Conservation (phyloP, 176 grass and related monocot genomes). For the Calamus simplicifolius region DNA sequence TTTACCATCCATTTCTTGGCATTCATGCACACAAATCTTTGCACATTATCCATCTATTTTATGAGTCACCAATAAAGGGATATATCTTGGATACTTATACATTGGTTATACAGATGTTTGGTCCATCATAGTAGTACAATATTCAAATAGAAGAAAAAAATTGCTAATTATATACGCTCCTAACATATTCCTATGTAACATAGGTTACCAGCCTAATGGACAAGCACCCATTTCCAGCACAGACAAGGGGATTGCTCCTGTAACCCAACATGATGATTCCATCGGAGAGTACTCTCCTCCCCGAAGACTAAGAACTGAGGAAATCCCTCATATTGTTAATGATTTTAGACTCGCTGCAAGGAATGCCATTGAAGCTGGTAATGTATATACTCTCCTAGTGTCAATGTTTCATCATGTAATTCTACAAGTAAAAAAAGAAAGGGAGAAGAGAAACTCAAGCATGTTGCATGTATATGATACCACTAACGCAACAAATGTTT, state of each 20-base stretch:
- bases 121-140: too few relatives aligned
- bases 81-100: too few relatives aligned
- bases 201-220: constrained; percentile 42
- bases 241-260: constrained; percentile 21
- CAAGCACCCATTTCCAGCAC: constrained; percentile 46
- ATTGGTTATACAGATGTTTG: too few relatives aligned
- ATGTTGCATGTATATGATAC: neutral
- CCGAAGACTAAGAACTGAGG: constrained; percentile 7
- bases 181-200: neutral
- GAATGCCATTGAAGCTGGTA: constrained; percentile 55
- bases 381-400: neutral
- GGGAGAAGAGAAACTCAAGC: neutral
- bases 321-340: constrained; percentile 31
- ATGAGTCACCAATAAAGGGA: neutral
- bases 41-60: neutral
- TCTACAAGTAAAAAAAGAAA: neutral
- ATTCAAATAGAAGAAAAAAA: too few relatives aligned
- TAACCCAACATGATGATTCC: constrained; percentile 1
- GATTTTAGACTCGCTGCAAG: constrained; percentile 53
- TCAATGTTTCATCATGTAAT: neutral
- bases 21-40: too few relatives aligned
- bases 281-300: constrained; percentile 23
- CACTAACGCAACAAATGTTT: neutral
- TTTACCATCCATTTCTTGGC: too few relatives aligned
- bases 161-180: neutral